Evolutionary conservation across 192 early-diverging fungal genomes (phyloP).

Genomic region (Powellomyces hirtus): DNA sequence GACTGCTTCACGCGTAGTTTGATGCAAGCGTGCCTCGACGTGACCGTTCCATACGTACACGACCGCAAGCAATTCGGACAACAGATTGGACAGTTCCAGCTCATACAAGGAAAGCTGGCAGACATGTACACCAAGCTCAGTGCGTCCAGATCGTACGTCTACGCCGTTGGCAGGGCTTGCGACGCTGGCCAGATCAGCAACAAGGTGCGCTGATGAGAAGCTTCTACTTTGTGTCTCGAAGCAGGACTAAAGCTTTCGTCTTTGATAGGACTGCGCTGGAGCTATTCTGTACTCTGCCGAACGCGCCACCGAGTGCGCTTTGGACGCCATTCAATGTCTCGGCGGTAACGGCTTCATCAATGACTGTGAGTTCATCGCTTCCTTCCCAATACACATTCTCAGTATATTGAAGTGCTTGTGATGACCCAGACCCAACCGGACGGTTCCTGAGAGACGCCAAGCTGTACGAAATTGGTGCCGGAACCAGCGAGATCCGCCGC

Average conservation of each 20-base stretch:
- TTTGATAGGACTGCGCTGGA: slow-evolving; percentile 79
- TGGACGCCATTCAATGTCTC: slow-evolving; percentile 92
- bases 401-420: background rate
- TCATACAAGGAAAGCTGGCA: slow-evolving; percentile 92
- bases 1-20: slow-evolving; percentile 40
- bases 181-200: slow-evolving; percentile 75
- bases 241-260: background rate
- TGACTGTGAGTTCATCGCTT: slow-evolving; percentile 60
- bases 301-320: slow-evolving; percentile 86
- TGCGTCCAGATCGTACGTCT: slow-evolving; percentile 85
- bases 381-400: background rate
- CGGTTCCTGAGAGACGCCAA: slow-evolving; percentile 90
- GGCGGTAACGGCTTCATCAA: slow-evolving; percentile 97
- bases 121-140: slow-evolving; percentile 97
- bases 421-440: slow-evolving; percentile 55
- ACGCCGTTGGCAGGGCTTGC: slow-evolving; percentile 85
- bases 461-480: slow-evolving; percentile 96
- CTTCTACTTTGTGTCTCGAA: background rate
- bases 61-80: slow-evolving; percentile 83
- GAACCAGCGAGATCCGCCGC: slow-evolving; percentile 89
- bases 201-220: slow-evolving; percentile 38
- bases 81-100: slow-evolving; percentile 84
- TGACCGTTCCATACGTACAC: slow-evolving; percentile 81
- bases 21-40: slow-evolving; percentile 86
- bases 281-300: slow-evolving; percentile 92